Conservation (phyloP, 2,329 filamentous ascomycete genomes). For the Arthroderma sp. region DNA sequence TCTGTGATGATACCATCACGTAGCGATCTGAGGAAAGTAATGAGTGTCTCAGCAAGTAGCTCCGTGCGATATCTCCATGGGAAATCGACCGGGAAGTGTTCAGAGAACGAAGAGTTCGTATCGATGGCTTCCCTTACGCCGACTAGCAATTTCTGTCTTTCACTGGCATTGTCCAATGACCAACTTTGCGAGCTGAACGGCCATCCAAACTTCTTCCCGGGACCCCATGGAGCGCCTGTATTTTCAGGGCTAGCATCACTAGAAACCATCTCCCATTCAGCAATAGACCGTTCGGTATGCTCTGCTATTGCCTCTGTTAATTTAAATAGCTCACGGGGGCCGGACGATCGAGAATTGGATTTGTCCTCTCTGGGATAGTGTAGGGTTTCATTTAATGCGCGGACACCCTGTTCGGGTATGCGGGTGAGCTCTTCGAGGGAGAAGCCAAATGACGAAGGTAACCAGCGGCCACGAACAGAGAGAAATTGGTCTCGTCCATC, state of each 20-base stretch:
- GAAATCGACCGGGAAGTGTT: conserved; percentile 51
- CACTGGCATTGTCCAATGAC: conserved; percentile 30
- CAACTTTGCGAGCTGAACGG: conserved; percentile 46
- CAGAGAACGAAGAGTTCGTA: conserved; percentile 49
- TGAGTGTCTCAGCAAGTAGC: conserved; percentile 55
- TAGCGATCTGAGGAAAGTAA: conserved; percentile 63
- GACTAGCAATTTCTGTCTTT: conserved; percentile 35
- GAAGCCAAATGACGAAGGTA: conserved; percentile 68
- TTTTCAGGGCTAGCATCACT: conserved; percentile 21
- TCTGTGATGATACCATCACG: conserved; percentile 67
- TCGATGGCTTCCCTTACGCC: conserved; percentile 57
- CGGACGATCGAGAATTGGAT: conserved; percentile 51
- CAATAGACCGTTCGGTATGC: conserved; percentile 45
- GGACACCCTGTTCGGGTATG: conserved; percentile 65
- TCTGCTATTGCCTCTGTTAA: conserved; percentile 69
- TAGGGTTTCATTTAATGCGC: conserved; percentile 44
- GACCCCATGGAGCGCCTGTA: conserved; percentile 42
- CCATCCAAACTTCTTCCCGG: conserved; percentile 41
- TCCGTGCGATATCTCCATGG: conserved; percentile 60
- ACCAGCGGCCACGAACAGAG: conserved; percentile 64
- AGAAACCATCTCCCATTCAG: conserved; percentile 51
- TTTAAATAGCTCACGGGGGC: conserved; percentile 77
- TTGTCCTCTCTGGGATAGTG: conserved; percentile 20
- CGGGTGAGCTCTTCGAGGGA: conserved; percentile 81
- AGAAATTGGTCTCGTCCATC: conserved; percentile 87